These are phyloP conservation scores for Ophiosphaerella korrae DNA, from an alignment of 2,329 filamentous ascomycete genomes.

Conservation along the genomic window DNA sequence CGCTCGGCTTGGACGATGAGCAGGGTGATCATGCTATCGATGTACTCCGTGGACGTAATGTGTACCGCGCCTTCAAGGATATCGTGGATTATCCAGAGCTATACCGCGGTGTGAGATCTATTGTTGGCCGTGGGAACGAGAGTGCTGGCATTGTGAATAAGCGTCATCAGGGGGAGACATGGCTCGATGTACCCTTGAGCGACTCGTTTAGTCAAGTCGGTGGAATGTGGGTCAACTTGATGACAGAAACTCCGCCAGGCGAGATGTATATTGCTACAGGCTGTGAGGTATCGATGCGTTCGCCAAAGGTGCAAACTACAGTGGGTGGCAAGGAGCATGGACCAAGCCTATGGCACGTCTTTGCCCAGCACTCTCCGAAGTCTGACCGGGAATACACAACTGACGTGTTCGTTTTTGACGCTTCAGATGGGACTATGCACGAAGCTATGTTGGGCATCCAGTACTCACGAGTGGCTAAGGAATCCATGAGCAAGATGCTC, in stretches of 20 bases:
- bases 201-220: slow-evolving; percentile 44
- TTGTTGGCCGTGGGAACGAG: slow-evolving; percentile 12
- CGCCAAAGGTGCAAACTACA: slow-evolving; percentile 12
- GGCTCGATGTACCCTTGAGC: slow-evolving; percentile 30
- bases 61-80: slow-evolving; percentile 47
- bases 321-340: neutral
- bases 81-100: slow-evolving; percentile 44
- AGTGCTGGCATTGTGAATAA: slow-evolving; percentile 20
- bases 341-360: slow-evolving; percentile 33
- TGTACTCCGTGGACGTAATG: slow-evolving; percentile 41
- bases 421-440: slow-evolving; percentile 23
- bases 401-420: slow-evolving; percentile 45
- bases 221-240: slow-evolving; percentile 38
- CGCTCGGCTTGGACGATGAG: slow-evolving; percentile 34
- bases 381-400: slow-evolving; percentile 26
- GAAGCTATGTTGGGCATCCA: slow-evolving; percentile 42
- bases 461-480: slow-evolving; percentile 30
- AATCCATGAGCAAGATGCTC: slow-evolving; percentile 17
- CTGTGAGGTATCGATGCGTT: slow-evolving; percentile 36
- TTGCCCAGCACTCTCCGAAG: slow-evolving; percentile 27
- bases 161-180: slow-evolving; percentile 22
- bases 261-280: slow-evolving; percentile 43
- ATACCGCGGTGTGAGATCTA: slow-evolving; percentile 38
- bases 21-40: no score
- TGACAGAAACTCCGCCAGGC: slow-evolving; percentile 19